Evolutionary conservation across 371 early-diverging fungal species (phyloP).

Genomic region (Sporodiniella umbellata): DNA sequence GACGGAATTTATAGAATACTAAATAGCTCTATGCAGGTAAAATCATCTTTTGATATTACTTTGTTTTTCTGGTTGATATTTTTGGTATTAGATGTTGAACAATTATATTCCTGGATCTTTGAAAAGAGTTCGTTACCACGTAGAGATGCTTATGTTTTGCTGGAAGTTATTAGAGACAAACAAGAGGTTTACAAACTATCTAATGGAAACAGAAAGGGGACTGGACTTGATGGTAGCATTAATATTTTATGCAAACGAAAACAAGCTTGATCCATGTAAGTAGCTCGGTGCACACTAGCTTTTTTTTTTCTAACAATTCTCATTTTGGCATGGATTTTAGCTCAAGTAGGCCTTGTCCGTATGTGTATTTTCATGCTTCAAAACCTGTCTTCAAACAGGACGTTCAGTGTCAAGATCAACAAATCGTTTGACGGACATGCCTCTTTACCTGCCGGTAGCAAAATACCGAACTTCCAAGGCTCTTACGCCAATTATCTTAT

Average conservation of each 20-base stretch:
- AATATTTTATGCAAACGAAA: slow-evolving; percentile 62
- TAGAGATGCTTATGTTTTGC: slow-evolving; percentile 79
- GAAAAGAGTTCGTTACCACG: slow-evolving; percentile 63
- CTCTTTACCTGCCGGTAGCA: slow-evolving; percentile 59
- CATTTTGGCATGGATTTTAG: too few species aligned
- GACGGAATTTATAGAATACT: slow-evolving; percentile 74
- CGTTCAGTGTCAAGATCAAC: slow-evolving; percentile 76
- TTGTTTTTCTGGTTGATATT: too few species aligned
- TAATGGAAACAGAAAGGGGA: slow-evolving; percentile 69
- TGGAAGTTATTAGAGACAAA: slow-evolving; percentile 83
- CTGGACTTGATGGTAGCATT: slow-evolving; percentile 62
- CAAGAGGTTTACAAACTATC: slow-evolving; percentile 66
- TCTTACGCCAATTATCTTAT: slow-evolving; percentile 84
- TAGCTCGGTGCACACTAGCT: too few species aligned
- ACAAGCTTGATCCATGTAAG: slow-evolving; percentile 61
- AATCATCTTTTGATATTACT: too few species aligned
- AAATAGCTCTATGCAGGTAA: slow-evolving; percentile 78
- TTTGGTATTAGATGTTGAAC: too few species aligned
- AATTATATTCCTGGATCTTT: slow-evolving; percentile 79
- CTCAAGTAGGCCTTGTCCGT: slow-evolving; percentile 73
- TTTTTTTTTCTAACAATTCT: slow-evolving; percentile 2
- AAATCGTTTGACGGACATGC: slow-evolving; percentile 67
- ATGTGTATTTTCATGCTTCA: slow-evolving; percentile 83
- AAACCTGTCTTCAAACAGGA: slow-evolving; percentile 74
- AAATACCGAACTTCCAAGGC: slow-evolving; percentile 73